Evolutionary conservation across 805 yeast species (phyloP).

Genomic region (Diddensiella caesifluorescens): DNA sequence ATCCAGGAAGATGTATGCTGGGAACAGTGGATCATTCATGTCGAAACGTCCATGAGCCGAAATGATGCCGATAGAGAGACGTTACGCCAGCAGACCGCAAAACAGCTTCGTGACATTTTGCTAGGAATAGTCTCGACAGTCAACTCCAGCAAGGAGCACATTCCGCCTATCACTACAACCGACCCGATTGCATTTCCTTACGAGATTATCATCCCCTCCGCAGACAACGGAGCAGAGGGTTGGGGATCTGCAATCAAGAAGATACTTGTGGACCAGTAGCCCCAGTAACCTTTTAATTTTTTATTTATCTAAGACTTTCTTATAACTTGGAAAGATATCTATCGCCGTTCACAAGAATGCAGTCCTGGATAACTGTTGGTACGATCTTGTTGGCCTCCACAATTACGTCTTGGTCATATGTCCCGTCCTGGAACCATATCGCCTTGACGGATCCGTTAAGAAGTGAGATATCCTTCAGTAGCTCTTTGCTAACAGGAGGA

Average conservation of each 20-base stretch:
- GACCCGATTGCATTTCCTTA: constrained; percentile 65
- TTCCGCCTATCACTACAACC: constrained; percentile 67
- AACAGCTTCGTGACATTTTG: constrained; percentile 39
- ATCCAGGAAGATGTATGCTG: constrained; percentile 47
- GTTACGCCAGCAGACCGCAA: constrained; percentile 28
- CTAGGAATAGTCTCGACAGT: constrained; percentile 46
- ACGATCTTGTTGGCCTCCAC: constrained; percentile 29
- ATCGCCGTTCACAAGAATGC: constrained; percentile 69
- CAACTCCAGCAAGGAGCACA: constrained; percentile 55
- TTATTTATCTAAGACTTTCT: background rate
- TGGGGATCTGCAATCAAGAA: constrained; percentile 36
- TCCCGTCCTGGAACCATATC: constrained; percentile 83
- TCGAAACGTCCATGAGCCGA: constrained; percentile 38
- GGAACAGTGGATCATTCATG: constrained; percentile 65
- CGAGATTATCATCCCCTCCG: constrained; percentile 33
- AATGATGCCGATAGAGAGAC: constrained; percentile 20
- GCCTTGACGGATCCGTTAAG: constrained; percentile 40
- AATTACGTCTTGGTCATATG: constrained; percentile 48
- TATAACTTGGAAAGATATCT: constrained; percentile 19
- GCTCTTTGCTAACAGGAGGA: constrained; percentile 50
- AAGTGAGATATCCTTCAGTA: constrained; percentile 37
- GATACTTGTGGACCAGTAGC: constrained; percentile 17
- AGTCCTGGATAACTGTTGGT: constrained; percentile 43
- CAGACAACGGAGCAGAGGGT: constrained; percentile 23
- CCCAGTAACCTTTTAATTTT: background rate